Evolutionary conservation across 2,329 filamentous ascomycete genomes (phyloP).

Genomic region (Madurella fahalii): DNA sequence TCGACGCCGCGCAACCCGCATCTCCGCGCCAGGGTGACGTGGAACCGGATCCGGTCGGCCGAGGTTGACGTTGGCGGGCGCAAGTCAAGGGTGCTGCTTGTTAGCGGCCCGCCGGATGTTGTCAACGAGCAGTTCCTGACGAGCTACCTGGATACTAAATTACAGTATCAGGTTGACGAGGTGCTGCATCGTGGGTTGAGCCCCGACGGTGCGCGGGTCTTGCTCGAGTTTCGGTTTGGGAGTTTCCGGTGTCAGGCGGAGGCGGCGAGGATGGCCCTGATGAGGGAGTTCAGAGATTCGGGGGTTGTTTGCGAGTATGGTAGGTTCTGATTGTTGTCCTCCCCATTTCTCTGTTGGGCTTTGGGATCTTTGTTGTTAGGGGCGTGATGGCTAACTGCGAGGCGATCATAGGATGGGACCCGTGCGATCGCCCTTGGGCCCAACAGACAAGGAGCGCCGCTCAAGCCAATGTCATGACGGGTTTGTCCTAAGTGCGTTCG

Average conservation of each 20-base stretch:
- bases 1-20: conserved; percentile 31
- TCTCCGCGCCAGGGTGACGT: conserved; percentile 35
- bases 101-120: conserved; percentile 42
- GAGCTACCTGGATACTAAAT: conserved; percentile 39
- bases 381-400: background rate
- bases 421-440: background rate
- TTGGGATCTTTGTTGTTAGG: background rate
- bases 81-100: conserved; percentile 47
- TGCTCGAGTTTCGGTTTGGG: conserved; percentile 48
- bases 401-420: conserved; percentile 2
- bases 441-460: background rate
- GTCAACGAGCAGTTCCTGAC: conserved; percentile 41
- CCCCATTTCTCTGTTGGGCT: background rate
- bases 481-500: background rate
- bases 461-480: background rate
- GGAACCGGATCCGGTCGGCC: conserved; percentile 47
- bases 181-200: conserved; percentile 22
- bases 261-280: conserved; percentile 37
- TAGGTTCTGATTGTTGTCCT: conserved; percentile 3
- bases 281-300: conserved; percentile 24
- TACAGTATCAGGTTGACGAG: conserved; percentile 47
- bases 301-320: conserved; percentile 23
- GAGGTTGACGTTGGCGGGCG: conserved; percentile 28
- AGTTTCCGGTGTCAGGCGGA: conserved; percentile 54
- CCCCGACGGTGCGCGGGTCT: conserved; percentile 5